Percentiles rank a stretch among this genome's conserved stretches.
These are phyloP conservation scores for Oryza brachyantha DNA, from an alignment of 176 grass and related monocot species.

Conservation along the genomic window DNA sequence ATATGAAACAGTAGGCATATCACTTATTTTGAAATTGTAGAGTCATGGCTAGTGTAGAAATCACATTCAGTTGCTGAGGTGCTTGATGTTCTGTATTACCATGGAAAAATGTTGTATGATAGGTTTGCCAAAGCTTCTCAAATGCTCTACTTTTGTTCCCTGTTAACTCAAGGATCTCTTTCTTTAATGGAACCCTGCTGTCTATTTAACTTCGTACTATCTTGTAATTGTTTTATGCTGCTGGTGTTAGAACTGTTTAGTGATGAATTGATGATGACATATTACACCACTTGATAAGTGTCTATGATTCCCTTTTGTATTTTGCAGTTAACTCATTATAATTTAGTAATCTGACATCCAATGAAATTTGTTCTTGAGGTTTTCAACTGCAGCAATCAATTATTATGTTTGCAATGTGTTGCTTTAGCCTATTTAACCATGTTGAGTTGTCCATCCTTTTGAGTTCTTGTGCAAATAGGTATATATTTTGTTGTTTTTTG, in stretches of 20 bases:
- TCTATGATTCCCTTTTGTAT: background rate
- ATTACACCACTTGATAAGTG: conserved; percentile 1
- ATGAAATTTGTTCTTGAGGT: conserved; percentile 19
- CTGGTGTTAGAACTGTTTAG: conserved; percentile 6
- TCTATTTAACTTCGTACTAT: conserved; percentile 15
- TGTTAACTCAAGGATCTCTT: conserved; percentile 5
- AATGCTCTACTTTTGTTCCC: conserved; percentile 10
- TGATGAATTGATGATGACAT: background rate
- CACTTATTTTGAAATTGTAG: conserved; percentile 20
- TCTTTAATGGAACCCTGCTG: conserved; percentile 4
- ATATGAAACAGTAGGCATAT: conserved; percentile 25
- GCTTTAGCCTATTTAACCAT: background rate
- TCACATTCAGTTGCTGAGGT: conserved; percentile 23
- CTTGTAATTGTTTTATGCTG: conserved; percentile 22
- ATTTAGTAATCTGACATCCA: background rate
- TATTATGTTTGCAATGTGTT: conserved; percentile 17
- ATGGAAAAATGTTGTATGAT: conserved; percentile 43
- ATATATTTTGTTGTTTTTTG: background rate
- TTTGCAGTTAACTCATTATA: background rate
- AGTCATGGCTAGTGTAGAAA: conserved; percentile 41
- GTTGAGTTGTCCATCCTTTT: conserved; percentile 3
- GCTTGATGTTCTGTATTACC: conserved; percentile 40
- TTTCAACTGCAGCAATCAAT: background rate
- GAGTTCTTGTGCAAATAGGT: background rate
- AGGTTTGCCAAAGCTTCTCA: conserved; percentile 26